Base-by-base conservation (phyloP, 169 alveolate genomes). In the Cyclospora cayetanensis region DNA sequence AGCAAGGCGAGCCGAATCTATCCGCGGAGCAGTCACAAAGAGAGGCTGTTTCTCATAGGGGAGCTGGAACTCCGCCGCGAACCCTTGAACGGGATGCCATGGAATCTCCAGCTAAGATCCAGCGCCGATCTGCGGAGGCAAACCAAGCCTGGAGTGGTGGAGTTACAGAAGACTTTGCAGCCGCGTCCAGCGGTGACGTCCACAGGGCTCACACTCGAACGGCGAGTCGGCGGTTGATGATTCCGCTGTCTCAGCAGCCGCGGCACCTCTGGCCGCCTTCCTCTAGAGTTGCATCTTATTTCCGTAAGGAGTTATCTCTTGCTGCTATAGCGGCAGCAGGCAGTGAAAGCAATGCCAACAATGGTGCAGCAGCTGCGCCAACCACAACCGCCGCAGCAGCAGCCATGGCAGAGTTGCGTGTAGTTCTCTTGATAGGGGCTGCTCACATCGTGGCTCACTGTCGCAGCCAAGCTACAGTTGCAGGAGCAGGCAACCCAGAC, bases 371-470 rank as follows among this genome's bases (percentile, higher is more conserved):
- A 12, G 18, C 76, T 63, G 18, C 76, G 29, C 39, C 76, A 22
- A 34, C 37, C 35, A 63, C 20, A 18, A 20, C 76, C 25, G 76
- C 9, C 18, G 35, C 39, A 1, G 76, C 29, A 34, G 35, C 76
- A 25, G 76, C 76, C 18, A 18, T 22, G 63, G 63, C 63, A 2
- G 63, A 50, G 63, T 25, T 63, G 27, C 39, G 25, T 1, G 35
- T 63, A 12, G 76, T n/a, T 12, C 35, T 63, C 20, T n/a, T 63
- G 29, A 63, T 63, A 1, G 76, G 76, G 18, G 76, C 76, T 1
- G 76, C 76, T n/a, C 76, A 63, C 35, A 63, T 63, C 18, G 35
- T 63, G 20, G 76, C 76, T 18, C 35, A 27, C 76, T 63, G 76
- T 27, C 18, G 76, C 18, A 63, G 76, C 76, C 18, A 34, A 25